phyloP scores from a whole-genome alignment of 2,329 filamentous ascomycete species.

The Calonectria fujianensis region DNA sequence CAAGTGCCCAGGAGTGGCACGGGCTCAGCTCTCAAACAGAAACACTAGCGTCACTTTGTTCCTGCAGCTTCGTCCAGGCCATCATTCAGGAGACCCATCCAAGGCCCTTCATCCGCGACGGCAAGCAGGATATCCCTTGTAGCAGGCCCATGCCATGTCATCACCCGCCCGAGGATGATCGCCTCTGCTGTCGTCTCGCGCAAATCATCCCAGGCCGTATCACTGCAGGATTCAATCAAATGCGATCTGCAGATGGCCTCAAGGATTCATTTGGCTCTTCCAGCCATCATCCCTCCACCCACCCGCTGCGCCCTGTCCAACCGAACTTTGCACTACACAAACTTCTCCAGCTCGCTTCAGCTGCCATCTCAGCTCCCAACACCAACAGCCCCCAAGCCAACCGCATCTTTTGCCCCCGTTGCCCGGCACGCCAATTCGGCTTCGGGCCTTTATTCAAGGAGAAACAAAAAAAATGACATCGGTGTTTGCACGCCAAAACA shows the following conservation, averaged over 20 bases:
- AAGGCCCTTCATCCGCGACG: constrained; percentile 21
- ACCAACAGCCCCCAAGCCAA: constrained; percentile 8
- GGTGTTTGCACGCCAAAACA: neutral
- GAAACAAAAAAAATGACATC: constrained; percentile 4
- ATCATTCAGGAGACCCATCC: constrained; percentile 39
- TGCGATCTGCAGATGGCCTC: constrained; percentile 37
- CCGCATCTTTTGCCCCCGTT: neutral
- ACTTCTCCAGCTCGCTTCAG: constrained; percentile 27
- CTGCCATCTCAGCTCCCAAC: constrained; percentile 17
- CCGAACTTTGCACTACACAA: constrained; percentile 8
- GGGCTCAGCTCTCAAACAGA: constrained; percentile 54
- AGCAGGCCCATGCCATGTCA: neutral
- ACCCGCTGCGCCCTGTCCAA: constrained; percentile 6
- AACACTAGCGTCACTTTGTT: constrained; percentile 59
- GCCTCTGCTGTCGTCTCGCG: constrained; percentile 2
- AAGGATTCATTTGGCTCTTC: neutral
- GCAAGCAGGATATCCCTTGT: constrained; percentile 31
- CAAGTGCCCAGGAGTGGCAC: constrained; percentile 38
- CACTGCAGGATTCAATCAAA: constrained; percentile 22
- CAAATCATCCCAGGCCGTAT: constrained; percentile 15
- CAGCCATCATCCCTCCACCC: constrained; percentile 12
- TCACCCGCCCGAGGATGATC: constrained; percentile 5
- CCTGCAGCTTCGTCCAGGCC: constrained; percentile 53
- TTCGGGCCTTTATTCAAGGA: neutral
- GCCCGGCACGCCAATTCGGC: neutral